A percentile compares a stretch with the other conserved stretches of the same genome.
Evolutionary conservation across 2,329 filamentous ascomycete species (phyloP).

Genomic region (Talaromyces sp.): DNA sequence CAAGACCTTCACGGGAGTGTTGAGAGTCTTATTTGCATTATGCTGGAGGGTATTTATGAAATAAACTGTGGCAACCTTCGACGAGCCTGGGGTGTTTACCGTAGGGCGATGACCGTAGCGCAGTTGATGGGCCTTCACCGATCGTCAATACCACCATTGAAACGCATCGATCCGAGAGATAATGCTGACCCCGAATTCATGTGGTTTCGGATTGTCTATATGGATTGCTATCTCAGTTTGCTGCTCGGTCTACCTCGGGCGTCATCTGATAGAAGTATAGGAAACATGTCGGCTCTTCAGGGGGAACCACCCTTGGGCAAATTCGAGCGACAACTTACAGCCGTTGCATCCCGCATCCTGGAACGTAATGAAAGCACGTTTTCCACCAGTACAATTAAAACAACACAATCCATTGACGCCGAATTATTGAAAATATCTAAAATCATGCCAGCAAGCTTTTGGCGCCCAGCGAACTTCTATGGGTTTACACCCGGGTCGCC

Average conservation of each 20-base stretch:
- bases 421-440: slow-evolving; percentile 32
- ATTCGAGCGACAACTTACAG: slow-evolving; percentile 33
- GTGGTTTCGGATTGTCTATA: slow-evolving; percentile 38
- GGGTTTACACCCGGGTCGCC: slow-evolving; percentile 18
- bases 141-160: slow-evolving; percentile 16
- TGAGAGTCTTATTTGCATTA: slow-evolving; percentile 41
- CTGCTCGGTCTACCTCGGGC: slow-evolving; percentile 39
- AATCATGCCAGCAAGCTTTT: slow-evolving; percentile 37
- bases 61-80: slow-evolving; percentile 38
- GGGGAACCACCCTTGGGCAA: slow-evolving; percentile 26
- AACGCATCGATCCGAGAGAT: slow-evolving; percentile 16
- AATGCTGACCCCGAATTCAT: slow-evolving; percentile 24
- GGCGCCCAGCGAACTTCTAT: slow-evolving; percentile 30
- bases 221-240: slow-evolving; percentile 39
- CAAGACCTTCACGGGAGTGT: slow-evolving; percentile 34
- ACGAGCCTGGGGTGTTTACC: slow-evolving; percentile 34
- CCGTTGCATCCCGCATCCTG: slow-evolving; percentile 37
- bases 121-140: slow-evolving; percentile 42
- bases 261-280: slow-evolving; percentile 25
- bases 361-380: slow-evolving; percentile 34
- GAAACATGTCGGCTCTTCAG: slow-evolving; percentile 17
- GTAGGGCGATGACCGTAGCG: slow-evolving; percentile 37
- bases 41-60: slow-evolving; percentile 40
- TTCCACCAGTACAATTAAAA: slow-evolving; percentile 22
- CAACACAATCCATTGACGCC: slow-evolving; percentile 33